Conservation (phyloP, 441 rosid genomes). For the Adansonia grandidieri region DNA sequence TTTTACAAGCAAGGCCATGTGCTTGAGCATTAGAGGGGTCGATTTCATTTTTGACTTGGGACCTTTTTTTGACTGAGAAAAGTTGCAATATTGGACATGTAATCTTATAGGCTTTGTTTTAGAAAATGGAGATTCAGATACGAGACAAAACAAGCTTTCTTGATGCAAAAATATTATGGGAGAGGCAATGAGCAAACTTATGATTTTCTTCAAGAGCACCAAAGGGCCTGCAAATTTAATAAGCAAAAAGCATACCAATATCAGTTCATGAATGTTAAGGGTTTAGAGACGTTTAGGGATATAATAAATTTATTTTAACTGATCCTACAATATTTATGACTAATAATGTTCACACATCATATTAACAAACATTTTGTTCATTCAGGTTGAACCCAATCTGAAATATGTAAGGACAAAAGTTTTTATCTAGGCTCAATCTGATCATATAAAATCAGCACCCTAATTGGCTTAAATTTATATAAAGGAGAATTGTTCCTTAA, state of each 20-base stretch:
- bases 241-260: background rate
- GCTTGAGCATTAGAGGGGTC: background rate
- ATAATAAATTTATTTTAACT: background rate
- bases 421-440: too few species aligned
- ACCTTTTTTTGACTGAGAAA: background rate
- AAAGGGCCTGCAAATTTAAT: slow-evolving; percentile 12
- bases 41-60: background rate
- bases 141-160: background rate
- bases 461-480: too few species aligned
- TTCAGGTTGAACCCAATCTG: too few species aligned
- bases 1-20: slow-evolving; percentile 1
- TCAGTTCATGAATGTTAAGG: background rate
- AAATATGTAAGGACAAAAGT: too few species aligned
- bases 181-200: background rate
- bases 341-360: too few species aligned
- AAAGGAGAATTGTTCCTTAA: too few species aligned
- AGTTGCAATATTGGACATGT: background rate
- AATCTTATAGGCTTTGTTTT: background rate
- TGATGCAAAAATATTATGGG: background rate
- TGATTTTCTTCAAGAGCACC: slow-evolving; percentile 12
- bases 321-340: background rate
- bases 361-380: too few species aligned
- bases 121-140: background rate
- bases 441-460: too few species aligned
- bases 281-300: background rate